Evolutionary conservation across 805 yeast species (phyloP), one percentile per base, ranked within the genome.

Genomic region (Isabelozyma rhagii): DNA sequence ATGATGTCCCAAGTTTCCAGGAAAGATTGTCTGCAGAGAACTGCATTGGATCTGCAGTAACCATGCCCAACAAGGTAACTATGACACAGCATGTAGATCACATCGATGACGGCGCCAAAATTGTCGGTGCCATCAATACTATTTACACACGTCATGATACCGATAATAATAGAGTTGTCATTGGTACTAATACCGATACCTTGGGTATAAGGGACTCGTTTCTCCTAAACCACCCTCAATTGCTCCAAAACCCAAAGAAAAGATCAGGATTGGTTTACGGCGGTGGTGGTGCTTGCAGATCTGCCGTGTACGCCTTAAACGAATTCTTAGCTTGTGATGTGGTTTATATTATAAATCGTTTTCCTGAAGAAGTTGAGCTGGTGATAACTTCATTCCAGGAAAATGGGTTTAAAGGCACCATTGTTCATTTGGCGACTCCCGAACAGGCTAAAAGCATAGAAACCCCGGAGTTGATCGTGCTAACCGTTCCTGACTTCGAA

Each of bases 251-350:
- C 47, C 41, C 46, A 40, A 39, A 39, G 14, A 28, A n/a, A 9
- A 34, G 42, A 5, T 62, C 67, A 0, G 71, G 70, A 8, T 51
- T 67, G 51, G 69, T 67, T 0, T 67, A 66, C 47, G 70, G 72
- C 5, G 71, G 71, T 6, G 72, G 72, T 10, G 72, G 72, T 9
- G 71, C 72, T 11, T 63, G 67, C 41, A 55, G 71, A 29, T 63
- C 68, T 8, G 71, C 71, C 1, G 63, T 67, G 6, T 66, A 59
- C 44, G 66, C 70, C 3, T 58, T 67, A 44, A 50, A 60, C 38
- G 47, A 57, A 42, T 63, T 54, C 42, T 55, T 66, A 50, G 60
- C 57, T 8, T 66, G 72, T 46, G 34, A 59, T 36, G 52, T 50
- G 21, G 55, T 67, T 13, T 67, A 67, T 48, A 59, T 67, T 31